Evolutionary conservation across 768 basidiomycete species (phyloP).

Genomic region (Podaxis rugospora): DNA sequence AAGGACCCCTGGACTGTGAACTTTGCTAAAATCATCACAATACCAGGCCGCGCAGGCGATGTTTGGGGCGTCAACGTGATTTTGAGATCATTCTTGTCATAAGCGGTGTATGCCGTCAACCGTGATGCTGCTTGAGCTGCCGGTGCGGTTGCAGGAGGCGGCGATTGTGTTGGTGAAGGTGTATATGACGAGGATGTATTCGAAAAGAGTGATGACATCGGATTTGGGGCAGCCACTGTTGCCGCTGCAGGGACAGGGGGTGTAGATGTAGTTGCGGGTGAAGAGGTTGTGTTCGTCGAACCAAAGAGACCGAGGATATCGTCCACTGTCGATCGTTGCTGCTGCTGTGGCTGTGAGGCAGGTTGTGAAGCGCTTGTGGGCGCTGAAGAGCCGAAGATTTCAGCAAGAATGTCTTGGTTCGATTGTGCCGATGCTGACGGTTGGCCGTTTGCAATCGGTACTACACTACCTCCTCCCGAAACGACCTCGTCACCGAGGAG

Average conservation of each 20-base stretch:
- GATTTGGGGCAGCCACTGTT: neutral
- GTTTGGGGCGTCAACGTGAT: constrained; percentile 89
- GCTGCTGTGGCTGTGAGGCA: constrained; percentile 35
- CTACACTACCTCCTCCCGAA: constrained; percentile 12
- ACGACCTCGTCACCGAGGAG: constrained; percentile 76
- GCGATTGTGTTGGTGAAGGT: constrained; percentile 3
- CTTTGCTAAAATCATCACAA: constrained; percentile 85
- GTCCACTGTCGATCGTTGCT: constrained; percentile 63
- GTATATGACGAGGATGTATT: constrained; percentile 18
- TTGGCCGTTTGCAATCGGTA: constrained; percentile 32
- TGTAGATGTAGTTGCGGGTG: constrained; percentile 27
- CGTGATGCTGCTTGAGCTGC: constrained; percentile 42
- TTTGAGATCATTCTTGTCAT: constrained; percentile 87
- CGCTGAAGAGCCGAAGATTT: constrained; percentile 74
- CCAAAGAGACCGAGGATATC: constrained; percentile 93
- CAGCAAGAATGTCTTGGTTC: constrained; percentile 85
- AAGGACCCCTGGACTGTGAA: constrained; percentile 67
- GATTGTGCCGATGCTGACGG: constrained; percentile 42
- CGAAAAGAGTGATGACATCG: constrained; percentile 17
- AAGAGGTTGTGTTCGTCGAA: constrained; percentile 33
- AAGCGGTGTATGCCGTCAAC: constrained; percentile 76
- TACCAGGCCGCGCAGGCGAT: constrained; percentile 73
- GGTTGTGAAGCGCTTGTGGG: constrained; percentile 28
- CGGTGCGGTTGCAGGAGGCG: constrained; percentile 28
- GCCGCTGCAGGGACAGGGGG: constrained; percentile 14